Percentiles rank a stretch among this genome's conserved stretches.
These are phyloP conservation scores for Thuidium tamariscinum DNA, from an alignment of 225 moss, liverwort and hornwort genomes.

Conservation along the genomic window DNA sequence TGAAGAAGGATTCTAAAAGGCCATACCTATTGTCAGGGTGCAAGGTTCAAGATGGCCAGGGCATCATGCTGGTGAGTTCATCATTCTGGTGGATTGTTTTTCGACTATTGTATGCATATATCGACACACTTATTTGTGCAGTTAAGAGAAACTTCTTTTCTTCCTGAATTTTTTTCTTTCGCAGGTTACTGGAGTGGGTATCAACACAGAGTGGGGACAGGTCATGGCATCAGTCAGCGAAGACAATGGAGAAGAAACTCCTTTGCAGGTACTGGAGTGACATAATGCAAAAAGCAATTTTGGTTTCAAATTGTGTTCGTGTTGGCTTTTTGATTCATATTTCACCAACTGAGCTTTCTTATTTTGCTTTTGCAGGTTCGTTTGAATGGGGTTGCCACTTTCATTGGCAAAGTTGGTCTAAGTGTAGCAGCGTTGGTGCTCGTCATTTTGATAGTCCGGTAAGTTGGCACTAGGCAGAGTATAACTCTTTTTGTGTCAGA, in stretches of 20 bases:
- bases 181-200: conserved; percentile 83
- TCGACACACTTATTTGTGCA: neutral
- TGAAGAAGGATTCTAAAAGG: conserved; percentile 47
- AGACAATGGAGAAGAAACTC: conserved; percentile 96
- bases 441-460: conserved; percentile 65
- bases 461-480: neutral
- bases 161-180: neutral
- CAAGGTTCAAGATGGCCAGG: conserved; percentile 84
- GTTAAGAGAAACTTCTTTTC: neutral
- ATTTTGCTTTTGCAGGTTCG: conserved; percentile 53
- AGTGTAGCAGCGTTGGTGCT: conserved; percentile 66
- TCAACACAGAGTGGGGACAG: conserved; percentile 87
- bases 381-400: conserved; percentile 88
- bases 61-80: conserved; percentile 69
- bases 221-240: conserved; percentile 90
- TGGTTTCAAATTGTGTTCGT: neutral
- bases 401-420: conserved; percentile 88
- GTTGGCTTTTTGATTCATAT: neutral
- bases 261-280: conserved; percentile 54
- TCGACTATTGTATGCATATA: too few relatives aligned
- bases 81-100: neutral
- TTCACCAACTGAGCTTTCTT: neutral
- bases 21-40: conserved; percentile 89
- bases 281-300: neutral
- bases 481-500: neutral